phyloP scores from a whole-genome alignment of 192 early-diverging fungal species.

The Podila epicladia region DNA sequence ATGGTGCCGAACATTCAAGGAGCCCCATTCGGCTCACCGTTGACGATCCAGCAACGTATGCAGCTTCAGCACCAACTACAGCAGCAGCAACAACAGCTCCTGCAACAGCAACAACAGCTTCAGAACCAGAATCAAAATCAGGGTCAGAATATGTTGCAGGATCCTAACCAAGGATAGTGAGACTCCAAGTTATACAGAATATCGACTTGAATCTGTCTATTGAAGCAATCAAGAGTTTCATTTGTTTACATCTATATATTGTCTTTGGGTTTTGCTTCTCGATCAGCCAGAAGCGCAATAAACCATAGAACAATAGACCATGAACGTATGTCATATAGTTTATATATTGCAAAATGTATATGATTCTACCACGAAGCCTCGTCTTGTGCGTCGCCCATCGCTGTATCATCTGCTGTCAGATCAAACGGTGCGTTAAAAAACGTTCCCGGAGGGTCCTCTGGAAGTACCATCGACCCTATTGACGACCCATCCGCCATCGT shows the following conservation, averaged over 20 bases:
- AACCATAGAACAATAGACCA: no score
- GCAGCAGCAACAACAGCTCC: slow-evolving; percentile 33
- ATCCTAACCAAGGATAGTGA: no score
- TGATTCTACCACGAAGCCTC: slow-evolving; percentile 10
- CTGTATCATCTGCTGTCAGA: slow-evolving; percentile 30
- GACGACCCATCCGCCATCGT: slow-evolving; percentile 17
- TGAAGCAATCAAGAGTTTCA: no score
- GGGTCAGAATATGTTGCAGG: no score
- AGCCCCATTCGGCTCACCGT: slow-evolving; percentile 14
- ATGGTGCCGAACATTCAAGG: slow-evolving; percentile 19
- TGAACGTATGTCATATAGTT: no score
- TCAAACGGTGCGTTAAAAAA: slow-evolving; percentile 49
- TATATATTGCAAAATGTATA: no score
- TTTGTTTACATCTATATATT: no score
- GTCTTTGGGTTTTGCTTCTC: no score
- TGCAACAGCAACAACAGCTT: slow-evolving; percentile 36
- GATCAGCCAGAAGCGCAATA: no score
- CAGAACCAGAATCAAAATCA: slow-evolving; percentile 12
- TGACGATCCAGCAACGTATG: slow-evolving; percentile 24
- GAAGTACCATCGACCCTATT: slow-evolving; percentile 18
- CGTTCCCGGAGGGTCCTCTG: slow-evolving; percentile 5
- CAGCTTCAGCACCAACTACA: slow-evolving; percentile 32
- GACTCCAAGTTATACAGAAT: no score
- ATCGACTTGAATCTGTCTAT: no score
- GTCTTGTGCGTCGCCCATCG: slow-evolving; percentile 39